These are phyloP conservation scores for Russula compacta DNA, from an alignment of 768 basidiomycete species.

Conservation along the genomic window DNA sequence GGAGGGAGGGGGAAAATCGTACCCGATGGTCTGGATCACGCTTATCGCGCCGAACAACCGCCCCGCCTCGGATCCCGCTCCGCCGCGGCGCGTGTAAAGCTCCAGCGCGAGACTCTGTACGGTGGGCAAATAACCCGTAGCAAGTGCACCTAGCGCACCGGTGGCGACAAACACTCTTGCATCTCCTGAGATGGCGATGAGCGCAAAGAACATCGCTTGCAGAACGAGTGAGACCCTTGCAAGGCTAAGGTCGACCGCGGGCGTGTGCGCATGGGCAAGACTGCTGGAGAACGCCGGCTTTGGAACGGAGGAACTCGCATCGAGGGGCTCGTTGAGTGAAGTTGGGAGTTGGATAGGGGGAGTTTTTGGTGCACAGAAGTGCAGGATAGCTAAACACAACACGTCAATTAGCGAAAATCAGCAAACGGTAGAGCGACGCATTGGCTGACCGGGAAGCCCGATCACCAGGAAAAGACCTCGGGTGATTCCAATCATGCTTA, in stretches of 20 bases:
- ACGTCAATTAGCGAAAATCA: not conserved
- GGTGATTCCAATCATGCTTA: not conserved
- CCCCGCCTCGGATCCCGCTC: slow-evolving; percentile 47
- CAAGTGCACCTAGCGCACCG: slow-evolving; percentile 45
- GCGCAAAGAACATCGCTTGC: slow-evolving; percentile 32
- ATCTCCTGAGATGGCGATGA: slow-evolving; percentile 37
- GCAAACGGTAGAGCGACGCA: too few relatives aligned
- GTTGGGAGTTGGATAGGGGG: slow-evolving; percentile 24
- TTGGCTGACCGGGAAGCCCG: slow-evolving; percentile 5
- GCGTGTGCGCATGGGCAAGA: slow-evolving; percentile 21
- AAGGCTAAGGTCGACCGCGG: slow-evolving; percentile 60
- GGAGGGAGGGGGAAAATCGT: slow-evolving; percentile 9
- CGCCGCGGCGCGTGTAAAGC: slow-evolving; percentile 45
- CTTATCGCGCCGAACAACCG: slow-evolving; percentile 73
- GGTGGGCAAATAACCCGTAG: slow-evolving; percentile 56
- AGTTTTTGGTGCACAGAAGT: slow-evolving; percentile 39
- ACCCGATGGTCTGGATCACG: slow-evolving; percentile 64
- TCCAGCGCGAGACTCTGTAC: slow-evolving; percentile 64
- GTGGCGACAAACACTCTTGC: slow-evolving; percentile 43
- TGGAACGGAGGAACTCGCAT: not conserved
- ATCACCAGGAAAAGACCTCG: slow-evolving; percentile 7
- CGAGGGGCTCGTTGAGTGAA: slow-evolving; percentile 23
- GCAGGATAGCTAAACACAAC: slow-evolving; percentile 41
- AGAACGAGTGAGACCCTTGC: slow-evolving; percentile 48
- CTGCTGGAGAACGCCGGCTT: slow-evolving; percentile 4